phyloP scores from a whole-genome alignment of 2,329 filamentous ascomycete species.

The Lachnellula hyalina region DNA sequence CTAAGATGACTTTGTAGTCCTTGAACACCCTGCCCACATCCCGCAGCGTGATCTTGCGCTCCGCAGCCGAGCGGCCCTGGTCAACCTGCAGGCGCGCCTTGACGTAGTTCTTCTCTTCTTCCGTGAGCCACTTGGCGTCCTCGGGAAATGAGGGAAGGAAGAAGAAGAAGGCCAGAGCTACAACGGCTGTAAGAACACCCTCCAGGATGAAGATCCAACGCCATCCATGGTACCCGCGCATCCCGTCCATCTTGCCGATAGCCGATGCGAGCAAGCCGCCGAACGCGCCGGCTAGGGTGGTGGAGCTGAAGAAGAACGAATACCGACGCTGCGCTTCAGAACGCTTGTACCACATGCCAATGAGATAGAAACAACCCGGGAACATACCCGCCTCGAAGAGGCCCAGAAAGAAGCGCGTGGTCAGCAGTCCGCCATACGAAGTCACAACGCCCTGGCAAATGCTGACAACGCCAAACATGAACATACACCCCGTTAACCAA shows the following conservation, averaged over 20 bases:
- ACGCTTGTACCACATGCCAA: slow-evolving; percentile 87
- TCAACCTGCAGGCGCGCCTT: slow-evolving; percentile 62
- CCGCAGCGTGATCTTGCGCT: slow-evolving; percentile 52
- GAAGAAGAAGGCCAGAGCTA: slow-evolving; percentile 62
- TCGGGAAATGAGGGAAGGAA: slow-evolving; percentile 70
- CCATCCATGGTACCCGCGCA: slow-evolving; percentile 67
- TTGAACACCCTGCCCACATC: slow-evolving; percentile 62
- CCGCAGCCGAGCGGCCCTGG: slow-evolving; percentile 60
- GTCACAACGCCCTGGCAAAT: slow-evolving; percentile 32
- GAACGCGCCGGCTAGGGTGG: slow-evolving; percentile 75
- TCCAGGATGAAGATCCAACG: slow-evolving; percentile 81
- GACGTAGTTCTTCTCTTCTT: slow-evolving; percentile 64
- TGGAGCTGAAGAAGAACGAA: slow-evolving; percentile 87
- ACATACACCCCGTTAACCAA: slow-evolving; percentile 79
- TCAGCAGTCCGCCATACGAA: slow-evolving; percentile 75
- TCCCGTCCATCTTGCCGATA: slow-evolving; percentile 80
- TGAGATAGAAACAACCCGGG: slow-evolving; percentile 67
- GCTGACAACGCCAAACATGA: slow-evolving; percentile 45
- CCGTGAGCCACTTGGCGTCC: slow-evolving; percentile 64
- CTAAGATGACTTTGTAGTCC: slow-evolving; percentile 68
- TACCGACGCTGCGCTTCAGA: slow-evolving; percentile 86
- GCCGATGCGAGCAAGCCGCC: slow-evolving; percentile 79
- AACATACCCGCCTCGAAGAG: slow-evolving; percentile 72
- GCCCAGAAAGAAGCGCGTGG: slow-evolving; percentile 82
- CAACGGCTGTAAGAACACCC: slow-evolving; percentile 56